Evolutionary conservation across 768 basidiomycete species (phyloP), one percentile per base, ranked within the genome.

Genomic region (Tulasnella sp.): DNA sequence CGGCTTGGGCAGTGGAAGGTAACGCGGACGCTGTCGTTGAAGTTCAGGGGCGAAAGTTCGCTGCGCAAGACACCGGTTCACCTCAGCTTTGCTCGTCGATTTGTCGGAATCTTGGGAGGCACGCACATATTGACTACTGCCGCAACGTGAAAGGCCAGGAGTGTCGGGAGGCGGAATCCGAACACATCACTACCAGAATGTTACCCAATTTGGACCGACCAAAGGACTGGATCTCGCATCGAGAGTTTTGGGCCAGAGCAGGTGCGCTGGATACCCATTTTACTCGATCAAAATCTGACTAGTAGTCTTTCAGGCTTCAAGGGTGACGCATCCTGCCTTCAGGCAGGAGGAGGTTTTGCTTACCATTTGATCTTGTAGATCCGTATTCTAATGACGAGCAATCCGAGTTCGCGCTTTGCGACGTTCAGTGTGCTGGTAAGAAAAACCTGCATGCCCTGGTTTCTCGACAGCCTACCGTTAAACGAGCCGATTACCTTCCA

Each of bases 311-410:
- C 68, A 89, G 89, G 87, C 15, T 90, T 90, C 83, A 88, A 86
- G 83, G 87, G 86, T 86, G n/a, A 67, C n/a, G 38, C 8, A 2
- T 31, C 7, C 12, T 29, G 29, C 39, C 19, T 31, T 45, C 3
- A 2, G 22, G 9, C 40, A 8, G 42, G 1, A 31, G 34, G 1
- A 0, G 40, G 12, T 8, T 22, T 11, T 22, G 14, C 7, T 34
- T 34, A 29, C n/a, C 6, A 1, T 34, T 3, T 29, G 31, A 0
- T 12, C 19, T 15, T 2, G 15, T 75, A 88, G 89, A 90, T 79
- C 89, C 89, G 0, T 90, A 90, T 77, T 85, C 88, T 29, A 84
- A 84, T 25, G 88, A 88, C 54, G 88, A 90, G 72, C 87, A 87
- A 78, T 69, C 83, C 0, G 85, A 85, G 58, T 90, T 89, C 79